phyloP scores from a whole-genome alignment of 2,329 filamentous ascomycete genomes.

The Colletotrichum spinosum region DNA sequence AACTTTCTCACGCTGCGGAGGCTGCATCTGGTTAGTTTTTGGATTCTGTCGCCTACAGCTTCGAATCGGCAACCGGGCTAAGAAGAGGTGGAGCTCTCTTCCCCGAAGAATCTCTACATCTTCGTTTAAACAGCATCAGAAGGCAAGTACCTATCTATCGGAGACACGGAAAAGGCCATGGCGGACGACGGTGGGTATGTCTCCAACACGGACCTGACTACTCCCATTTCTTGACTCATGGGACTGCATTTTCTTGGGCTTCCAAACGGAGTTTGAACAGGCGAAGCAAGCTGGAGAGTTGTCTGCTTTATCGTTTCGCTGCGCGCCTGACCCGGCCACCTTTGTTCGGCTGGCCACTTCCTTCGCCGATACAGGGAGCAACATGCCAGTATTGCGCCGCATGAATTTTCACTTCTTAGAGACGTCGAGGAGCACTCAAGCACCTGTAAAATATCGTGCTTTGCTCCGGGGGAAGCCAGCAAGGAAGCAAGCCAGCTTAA shows the following conservation, averaged over 20 bases:
- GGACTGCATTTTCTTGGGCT: slow-evolving; percentile 11
- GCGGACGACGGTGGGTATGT: slow-evolving; percentile 10
- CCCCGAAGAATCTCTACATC: slow-evolving; percentile 3
- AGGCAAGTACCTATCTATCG: background rate
- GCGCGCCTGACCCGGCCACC: slow-evolving; percentile 8
- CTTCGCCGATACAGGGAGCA: background rate
- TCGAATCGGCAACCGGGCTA: background rate
- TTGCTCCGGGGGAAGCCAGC: slow-evolving; percentile 9
- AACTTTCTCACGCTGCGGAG: background rate
- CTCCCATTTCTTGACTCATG: slow-evolving; percentile 8
- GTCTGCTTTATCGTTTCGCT: slow-evolving; percentile 1
- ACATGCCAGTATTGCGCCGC: slow-evolving; percentile 10
- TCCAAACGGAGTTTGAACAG: slow-evolving; percentile 12
- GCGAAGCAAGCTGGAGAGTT: slow-evolving; percentile 15
- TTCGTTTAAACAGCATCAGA: background rate
- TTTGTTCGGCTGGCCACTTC: slow-evolving; percentile 7
- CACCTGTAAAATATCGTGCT: slow-evolving; percentile 17
- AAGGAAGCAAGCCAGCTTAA: slow-evolving; percentile 18
- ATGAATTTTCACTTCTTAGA: slow-evolving; percentile 16
- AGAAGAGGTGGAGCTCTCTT: background rate
- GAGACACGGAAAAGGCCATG: slow-evolving; percentile 14
- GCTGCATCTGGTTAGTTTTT: slow-evolving; percentile 3
- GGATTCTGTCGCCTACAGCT: slow-evolving; percentile 11
- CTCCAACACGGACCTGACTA: background rate
- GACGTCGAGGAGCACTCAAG: background rate